Evolutionary conservation across 352 stramenopile species (phyloP).

Genomic region (Pythium dissimile): DNA sequence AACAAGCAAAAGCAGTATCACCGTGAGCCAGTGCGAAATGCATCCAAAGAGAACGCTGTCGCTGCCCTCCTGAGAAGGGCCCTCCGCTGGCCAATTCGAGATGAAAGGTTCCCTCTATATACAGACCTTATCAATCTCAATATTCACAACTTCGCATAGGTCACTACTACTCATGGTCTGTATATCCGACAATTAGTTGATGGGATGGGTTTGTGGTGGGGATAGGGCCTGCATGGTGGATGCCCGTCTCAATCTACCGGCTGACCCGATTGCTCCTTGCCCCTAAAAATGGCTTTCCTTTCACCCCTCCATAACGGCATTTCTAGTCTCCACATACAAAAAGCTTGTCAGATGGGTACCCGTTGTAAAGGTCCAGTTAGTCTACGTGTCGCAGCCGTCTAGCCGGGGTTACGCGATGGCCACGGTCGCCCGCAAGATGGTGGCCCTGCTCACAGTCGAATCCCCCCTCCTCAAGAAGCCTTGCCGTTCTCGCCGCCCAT

Average conservation of each 20-base stretch:
- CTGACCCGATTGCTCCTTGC: background rate
- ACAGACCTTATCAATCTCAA: background rate
- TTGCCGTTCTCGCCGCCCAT: background rate
- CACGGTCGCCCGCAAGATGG: background rate
- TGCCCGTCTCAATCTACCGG: constrained; percentile 11
- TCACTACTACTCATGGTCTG: background rate
- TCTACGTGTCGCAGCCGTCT: constrained; percentile 8
- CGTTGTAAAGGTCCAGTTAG: background rate
- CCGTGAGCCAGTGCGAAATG: background rate
- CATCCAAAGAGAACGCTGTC: background rate
- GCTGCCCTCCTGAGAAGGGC: constrained; percentile 6
- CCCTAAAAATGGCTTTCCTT: background rate
- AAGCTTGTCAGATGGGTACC: background rate
- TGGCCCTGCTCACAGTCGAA: constrained; percentile 13
- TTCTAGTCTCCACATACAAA: background rate
- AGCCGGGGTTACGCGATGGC: constrained; percentile 11
- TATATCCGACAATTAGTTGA: constrained; percentile 19
- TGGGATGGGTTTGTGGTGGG: constrained; percentile 7
- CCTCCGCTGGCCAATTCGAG: background rate
- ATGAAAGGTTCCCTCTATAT: background rate
- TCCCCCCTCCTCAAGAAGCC: background rate
- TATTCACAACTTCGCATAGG: background rate
- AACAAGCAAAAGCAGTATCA: no score
- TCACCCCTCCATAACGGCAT: background rate
- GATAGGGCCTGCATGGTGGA: constrained; percentile 15